Evolutionary conservation across 805 yeast genomes (phyloP), one percentile per base, ranked within the genome.

Genomic region (Isabelozyma gotoi): DNA sequence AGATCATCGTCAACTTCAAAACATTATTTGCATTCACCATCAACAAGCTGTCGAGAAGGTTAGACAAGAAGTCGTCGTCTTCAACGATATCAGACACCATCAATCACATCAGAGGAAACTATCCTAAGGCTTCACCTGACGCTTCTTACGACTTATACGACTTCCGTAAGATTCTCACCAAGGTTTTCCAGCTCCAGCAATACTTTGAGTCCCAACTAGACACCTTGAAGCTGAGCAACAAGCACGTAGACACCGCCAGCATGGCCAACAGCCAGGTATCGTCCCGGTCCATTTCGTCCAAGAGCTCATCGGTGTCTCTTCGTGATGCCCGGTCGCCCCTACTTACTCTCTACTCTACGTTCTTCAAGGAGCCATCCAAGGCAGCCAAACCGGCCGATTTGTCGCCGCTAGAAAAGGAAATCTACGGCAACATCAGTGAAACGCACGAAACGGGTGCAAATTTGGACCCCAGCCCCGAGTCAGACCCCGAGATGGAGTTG

Each of bases 1-100:
- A 71, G 45, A 59, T 71, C 4, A 38, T 71, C 2, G 53, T 62
- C 21, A 69, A 68, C 44, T 71, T 68, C 49, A 61, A 63, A 41
- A 49, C 50, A 0, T 50, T 71, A 18, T 56, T 65, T 34, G 18
- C 49, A 7, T 33, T 19, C 10, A 40, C 43, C 7, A 33, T 34
- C 27, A 11, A 49, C 50, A 32, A 15, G 11, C 14, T 35, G n/a
- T 14, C 38, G 14, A 35, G 16, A 11, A 24, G 29, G 7, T 24
- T 24, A 11, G 11, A 24, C 11, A 24, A 24, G 11, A 24, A 24
- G 20, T 21, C 21, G 44, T 18, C 11, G 19, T 31, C 19, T 16
- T 27, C 19, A 37, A 38, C 15, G 20, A 35, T 19, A 44, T 34
- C 19, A 4, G 36, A 42, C n/a, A 46, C 49, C 10, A 21, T 51